Conservation (phyloP, 306 rosid species). For the Acacia acuminata region DNA sequence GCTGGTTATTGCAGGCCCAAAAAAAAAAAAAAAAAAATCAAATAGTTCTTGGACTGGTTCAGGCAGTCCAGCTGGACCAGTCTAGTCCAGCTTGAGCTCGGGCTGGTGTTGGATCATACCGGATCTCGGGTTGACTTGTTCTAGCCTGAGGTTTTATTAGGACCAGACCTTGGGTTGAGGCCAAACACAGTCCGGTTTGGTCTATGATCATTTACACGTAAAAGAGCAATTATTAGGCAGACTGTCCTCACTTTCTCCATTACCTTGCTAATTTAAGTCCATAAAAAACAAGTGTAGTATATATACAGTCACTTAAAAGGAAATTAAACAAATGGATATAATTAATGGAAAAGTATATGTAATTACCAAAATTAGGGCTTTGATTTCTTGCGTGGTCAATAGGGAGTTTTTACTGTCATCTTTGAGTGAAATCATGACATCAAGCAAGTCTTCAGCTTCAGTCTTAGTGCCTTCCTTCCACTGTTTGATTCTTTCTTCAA, state of each 20-base stretch:
- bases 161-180: no score
- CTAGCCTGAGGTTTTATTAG: no score
- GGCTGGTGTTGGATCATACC: no score
- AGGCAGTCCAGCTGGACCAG: no score
- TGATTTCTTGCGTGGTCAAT: constrained; percentile 42
- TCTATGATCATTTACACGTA: neutral
- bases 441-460: constrained; percentile 42
- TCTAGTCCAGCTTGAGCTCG: no score
- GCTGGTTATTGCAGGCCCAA: no score
- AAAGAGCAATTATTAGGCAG: neutral
- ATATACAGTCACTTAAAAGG: neutral
- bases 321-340: neutral
- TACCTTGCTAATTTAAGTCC: neutral
- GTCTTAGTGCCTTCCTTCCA: constrained; percentile 37
- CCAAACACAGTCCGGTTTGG: no score
- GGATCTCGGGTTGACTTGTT: no score
- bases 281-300: neutral
- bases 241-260: neutral
- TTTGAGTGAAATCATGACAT: constrained; percentile 43
- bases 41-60: no score
- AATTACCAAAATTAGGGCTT: constrained; percentile 40
- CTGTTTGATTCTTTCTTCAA: constrained; percentile 32
- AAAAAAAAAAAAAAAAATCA: no score
- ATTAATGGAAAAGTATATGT: neutral
- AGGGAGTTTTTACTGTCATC: constrained; percentile 26